Base-by-base conservation (phyloP, 1,284 basidiomycete species). In the Naganishia sp. region DNA sequence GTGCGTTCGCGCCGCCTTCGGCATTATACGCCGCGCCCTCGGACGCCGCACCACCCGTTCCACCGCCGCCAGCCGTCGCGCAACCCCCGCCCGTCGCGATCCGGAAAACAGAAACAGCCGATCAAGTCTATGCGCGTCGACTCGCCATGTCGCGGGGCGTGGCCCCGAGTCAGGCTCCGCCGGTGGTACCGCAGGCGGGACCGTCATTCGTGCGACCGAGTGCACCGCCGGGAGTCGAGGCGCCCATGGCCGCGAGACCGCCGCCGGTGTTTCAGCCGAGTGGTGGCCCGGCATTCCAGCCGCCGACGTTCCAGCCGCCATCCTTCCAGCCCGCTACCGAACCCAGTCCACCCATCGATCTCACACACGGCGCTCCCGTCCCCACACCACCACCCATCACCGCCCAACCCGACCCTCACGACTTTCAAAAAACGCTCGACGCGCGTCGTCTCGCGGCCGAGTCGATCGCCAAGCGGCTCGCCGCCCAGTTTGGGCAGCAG, bases 401-500 rank as follows among this genome's bases (percentile, higher is more conserved):
- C 18, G 15, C 57, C 23, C 28, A 64, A 18, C 28, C 67, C 23
- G 28, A 63, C 10, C 21, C 63, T 10, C 62, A 67, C 15, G 60
- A 66, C 15, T 73, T 72, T 57, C 66, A 69, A 5, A 71, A 69
- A 39, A 58, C 71, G 55, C 67, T 85, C 0, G 81, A 82, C 62
- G 82, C 81, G 49, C 88, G 84, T 72, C 85, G 85, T 28, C 87
- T 88, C 68, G 87, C 88, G 13, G 90, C 90, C 0, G 89, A 88
- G 35, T 89, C 88, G 32, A 89, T 94, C 54, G 90, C 91, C 9
- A 88, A 89, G 0, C 86, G 82, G 67, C 79, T 90, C 21, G 82
- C 84, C 45, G 86, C 88, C 4, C 77, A 88, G 18, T 50, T 51
- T 6, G 32, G 35, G 18, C n/a, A 39, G 35, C 86, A 82, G 23